phyloP scores from a whole-genome alignment of 2,329 filamentous ascomycete genomes.

The Arthrobotrys pseudoclavata region DNA sequence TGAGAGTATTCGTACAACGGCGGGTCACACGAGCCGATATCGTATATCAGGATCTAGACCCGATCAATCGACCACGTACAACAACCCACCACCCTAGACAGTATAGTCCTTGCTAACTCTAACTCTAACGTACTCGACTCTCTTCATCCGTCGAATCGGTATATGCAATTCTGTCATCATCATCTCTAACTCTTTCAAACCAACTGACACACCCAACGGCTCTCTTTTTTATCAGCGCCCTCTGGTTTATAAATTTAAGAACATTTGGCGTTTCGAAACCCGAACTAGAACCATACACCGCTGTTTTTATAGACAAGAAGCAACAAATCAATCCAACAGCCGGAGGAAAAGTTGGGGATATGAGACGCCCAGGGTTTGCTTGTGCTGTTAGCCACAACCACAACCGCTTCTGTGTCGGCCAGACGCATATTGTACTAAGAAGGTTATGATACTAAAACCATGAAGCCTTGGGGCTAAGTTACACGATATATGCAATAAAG shows the following conservation, averaged over 20 bases:
- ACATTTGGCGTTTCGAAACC: slow-evolving; percentile 31
- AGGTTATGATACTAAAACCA: neutral
- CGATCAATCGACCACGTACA: slow-evolving; percentile 11
- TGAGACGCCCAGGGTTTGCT: slow-evolving; percentile 37
- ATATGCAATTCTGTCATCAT: neutral
- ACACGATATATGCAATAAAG: neutral
- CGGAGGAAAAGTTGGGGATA: slow-evolving; percentile 24
- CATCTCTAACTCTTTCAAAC: no score
- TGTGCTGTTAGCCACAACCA: slow-evolving; percentile 33
- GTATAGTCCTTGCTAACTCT: neutral
- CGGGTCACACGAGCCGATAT: slow-evolving; percentile 21
- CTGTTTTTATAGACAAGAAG: slow-evolving; percentile 21
- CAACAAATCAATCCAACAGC: neutral
- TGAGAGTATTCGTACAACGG: neutral
- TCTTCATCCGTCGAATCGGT: neutral
- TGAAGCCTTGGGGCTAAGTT: neutral
- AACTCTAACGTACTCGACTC: neutral
- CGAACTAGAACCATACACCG: neutral
- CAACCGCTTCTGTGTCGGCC: slow-evolving; percentile 21
- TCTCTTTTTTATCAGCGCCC: neutral
- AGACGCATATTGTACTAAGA: neutral
- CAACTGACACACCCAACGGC: neutral
- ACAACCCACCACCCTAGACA: neutral
- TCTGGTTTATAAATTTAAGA: neutral
- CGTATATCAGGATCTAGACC: slow-evolving; percentile 3